Conservation (phyloP, 805 yeast species). For the Candida ipomoeae region DNA sequence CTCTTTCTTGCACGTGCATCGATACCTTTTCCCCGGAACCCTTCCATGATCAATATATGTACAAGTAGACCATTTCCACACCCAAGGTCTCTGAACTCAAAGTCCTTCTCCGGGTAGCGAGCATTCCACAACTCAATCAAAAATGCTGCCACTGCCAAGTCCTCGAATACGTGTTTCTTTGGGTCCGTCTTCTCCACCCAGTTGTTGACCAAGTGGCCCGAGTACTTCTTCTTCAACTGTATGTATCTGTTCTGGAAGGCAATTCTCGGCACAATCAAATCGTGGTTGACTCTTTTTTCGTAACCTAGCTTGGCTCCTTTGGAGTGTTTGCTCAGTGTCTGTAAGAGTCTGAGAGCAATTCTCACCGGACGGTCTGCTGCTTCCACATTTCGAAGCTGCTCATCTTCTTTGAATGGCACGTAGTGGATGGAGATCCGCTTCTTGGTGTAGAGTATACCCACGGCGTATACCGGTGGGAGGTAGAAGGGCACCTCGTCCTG, state of each 20-base stretch:
- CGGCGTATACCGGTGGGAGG: conserved; percentile 78
- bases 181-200: conserved; percentile 98
- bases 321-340: conserved; percentile 81
- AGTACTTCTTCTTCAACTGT: conserved; percentile 74
- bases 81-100: conserved; percentile 84
- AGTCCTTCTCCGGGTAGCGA: conserved; percentile 40
- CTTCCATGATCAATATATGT: conserved; percentile 70
- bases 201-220: conserved; percentile 63
- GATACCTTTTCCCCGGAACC: conserved; percentile 76
- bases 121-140: conserved; percentile 79
- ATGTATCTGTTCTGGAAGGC: conserved; percentile 81
- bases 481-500: conserved; percentile 75
- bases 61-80: conserved; percentile 93
- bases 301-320: conserved; percentile 81
- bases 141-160: conserved; percentile 92
- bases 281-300: conserved; percentile 84
- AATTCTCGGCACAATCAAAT: conserved; percentile 75
- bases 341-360: conserved; percentile 74
- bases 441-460: conserved; percentile 58
- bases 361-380: conserved; percentile 64
- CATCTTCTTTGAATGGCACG: conserved; percentile 48
- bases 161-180: conserved; percentile 92
- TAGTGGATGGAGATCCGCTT: conserved; percentile 67
- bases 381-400: conserved; percentile 26
- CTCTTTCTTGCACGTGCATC: conserved; percentile 89